phyloP scores from a whole-genome alignment of 768 basidiomycete species.

The Suillus spraguei region DNA sequence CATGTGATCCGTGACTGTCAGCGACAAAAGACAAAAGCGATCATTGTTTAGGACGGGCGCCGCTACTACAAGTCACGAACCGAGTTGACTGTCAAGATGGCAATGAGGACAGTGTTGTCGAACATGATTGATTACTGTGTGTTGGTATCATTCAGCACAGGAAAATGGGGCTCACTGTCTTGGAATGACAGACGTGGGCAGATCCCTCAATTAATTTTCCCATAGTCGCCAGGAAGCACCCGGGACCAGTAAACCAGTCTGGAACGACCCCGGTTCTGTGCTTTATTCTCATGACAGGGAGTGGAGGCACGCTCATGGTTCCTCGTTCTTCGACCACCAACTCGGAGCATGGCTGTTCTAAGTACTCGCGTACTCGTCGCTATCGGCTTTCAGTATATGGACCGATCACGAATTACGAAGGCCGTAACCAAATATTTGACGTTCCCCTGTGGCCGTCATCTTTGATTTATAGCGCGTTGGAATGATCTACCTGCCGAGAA shows the following conservation, averaged over 20 bases:
- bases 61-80: no score
- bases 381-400: not conserved
- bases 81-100: not conserved
- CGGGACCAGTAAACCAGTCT: not conserved
- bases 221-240: not conserved
- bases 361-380: not conserved
- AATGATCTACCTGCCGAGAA: not conserved
- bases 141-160: not conserved
- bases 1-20: not conserved
- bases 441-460: not conserved
- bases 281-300: not conserved
- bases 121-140: no score
- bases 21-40: not conserved
- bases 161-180: not conserved
- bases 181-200: conserved; percentile 10
- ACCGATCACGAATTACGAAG: not conserved
- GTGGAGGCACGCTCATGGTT: not conserved
- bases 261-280: not conserved
- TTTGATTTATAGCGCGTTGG: not conserved
- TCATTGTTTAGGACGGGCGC: no score
- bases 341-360: not conserved
- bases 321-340: not conserved
- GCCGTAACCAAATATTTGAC: not conserved
- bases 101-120: not conserved
- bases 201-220: conserved; percentile 5